Percentiles rank a stretch among this genome's conserved stretches.
Evolutionary conservation across 495 filamentous ascomycete genomes (phyloP).

Genomic region (Penicillium tannophilum): DNA sequence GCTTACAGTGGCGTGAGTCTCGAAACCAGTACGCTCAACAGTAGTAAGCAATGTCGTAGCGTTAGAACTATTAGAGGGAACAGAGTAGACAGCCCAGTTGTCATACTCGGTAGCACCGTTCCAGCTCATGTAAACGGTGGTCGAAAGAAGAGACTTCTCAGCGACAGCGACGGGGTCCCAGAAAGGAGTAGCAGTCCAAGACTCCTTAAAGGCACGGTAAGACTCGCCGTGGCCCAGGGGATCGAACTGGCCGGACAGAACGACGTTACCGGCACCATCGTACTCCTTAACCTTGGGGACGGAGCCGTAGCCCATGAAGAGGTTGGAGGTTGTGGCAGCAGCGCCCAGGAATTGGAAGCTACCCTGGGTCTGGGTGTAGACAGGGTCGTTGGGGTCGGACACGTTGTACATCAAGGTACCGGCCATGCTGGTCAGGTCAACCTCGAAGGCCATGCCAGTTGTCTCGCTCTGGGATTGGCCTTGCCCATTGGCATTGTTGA

Average conservation of each 20-base stretch:
- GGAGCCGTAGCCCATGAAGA: conserved; percentile 46
- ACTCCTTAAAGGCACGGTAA: conserved; percentile 22
- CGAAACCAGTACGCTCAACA: conserved; percentile 31
- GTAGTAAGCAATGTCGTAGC: conserved; percentile 19
- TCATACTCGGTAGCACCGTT: conserved; percentile 41
- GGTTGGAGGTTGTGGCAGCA: conserved; percentile 28
- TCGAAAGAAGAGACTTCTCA: conserved; percentile 1
- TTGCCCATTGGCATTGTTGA: conserved; percentile 30
- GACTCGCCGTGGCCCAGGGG: conserved; percentile 10
- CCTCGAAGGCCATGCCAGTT: conserved; percentile 24
- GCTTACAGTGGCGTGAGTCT: conserved; percentile 22
- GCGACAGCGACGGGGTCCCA: conserved; percentile 19
- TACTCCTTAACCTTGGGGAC: conserved; percentile 47
- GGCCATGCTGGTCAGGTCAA: conserved; percentile 19
- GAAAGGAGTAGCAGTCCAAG: conserved; percentile 21
- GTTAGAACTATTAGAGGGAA: conserved; percentile 22
- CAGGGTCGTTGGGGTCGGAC: conserved; percentile 25
- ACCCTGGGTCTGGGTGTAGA: conserved; percentile 43
- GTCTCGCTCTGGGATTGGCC: conserved; percentile 3
- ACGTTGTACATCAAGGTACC: conserved; percentile 14
- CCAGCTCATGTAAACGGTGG: conserved; percentile 34
- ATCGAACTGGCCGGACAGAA: conserved; percentile 19
- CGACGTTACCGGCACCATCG: conserved; percentile 15
- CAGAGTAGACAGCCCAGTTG: conserved; percentile 37
- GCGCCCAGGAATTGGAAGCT: conserved; percentile 35